Evolutionary conservation across 495 filamentous ascomycete species (phyloP).

Genomic region (Tuber umbilicatum): DNA sequence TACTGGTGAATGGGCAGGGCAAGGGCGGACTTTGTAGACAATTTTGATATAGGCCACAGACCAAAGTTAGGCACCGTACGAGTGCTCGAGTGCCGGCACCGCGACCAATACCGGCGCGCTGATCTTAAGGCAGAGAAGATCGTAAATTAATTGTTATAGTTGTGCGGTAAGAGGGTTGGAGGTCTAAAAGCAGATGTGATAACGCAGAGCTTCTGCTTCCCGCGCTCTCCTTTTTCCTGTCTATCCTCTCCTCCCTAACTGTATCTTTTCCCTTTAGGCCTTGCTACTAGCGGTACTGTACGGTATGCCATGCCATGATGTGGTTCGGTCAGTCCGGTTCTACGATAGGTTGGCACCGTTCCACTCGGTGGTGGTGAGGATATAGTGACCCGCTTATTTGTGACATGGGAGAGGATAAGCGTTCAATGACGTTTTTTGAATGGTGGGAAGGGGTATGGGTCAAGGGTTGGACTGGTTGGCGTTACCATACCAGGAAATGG

Average conservation of each 20-base stretch:
- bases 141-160: not conserved
- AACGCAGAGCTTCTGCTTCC: constrained; percentile 2
- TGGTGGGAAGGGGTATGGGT: not conserved
- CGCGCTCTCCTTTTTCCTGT: not conserved
- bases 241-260: not conserved
- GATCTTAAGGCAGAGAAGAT: not conserved
- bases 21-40: not conserved
- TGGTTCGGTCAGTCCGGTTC: not conserved
- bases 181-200: not conserved
- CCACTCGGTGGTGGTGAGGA: not conserved
- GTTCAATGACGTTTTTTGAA: not conserved
- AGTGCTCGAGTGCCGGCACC: not conserved
- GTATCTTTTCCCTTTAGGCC: not conserved
- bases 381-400: not conserved
- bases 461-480: not conserved
- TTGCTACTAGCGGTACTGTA: not conserved
- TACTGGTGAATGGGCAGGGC: not conserved
- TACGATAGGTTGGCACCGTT: not conserved
- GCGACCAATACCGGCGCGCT: not conserved
- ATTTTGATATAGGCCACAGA: not conserved
- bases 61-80: not conserved
- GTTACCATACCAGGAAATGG: not conserved
- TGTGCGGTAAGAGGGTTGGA: not conserved
- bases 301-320: not conserved
- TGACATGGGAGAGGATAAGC: not conserved